phyloP scores from a whole-genome alignment of 1,284 basidiomycete species.

The Ceratobasidium sp. region DNA sequence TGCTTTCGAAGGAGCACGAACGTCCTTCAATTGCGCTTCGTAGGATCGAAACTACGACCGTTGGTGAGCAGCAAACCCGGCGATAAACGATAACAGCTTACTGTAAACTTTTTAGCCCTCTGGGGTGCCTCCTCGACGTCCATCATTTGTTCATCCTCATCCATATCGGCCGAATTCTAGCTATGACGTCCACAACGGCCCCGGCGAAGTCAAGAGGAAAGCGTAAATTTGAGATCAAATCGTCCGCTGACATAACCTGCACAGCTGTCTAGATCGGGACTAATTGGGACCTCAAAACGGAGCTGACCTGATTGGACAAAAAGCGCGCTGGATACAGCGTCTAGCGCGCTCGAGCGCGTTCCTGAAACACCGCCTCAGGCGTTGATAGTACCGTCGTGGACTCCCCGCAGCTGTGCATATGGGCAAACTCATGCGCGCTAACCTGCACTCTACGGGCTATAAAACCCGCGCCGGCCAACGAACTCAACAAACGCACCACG shows the following conservation, averaged over 20 bases:
- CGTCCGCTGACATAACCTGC: no score
- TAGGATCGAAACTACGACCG: constrained; percentile 69
- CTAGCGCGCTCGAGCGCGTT: background rate
- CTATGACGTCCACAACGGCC: background rate
- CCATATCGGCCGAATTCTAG: background rate
- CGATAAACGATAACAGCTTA: background rate
- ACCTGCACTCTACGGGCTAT: background rate
- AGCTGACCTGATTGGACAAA: background rate
- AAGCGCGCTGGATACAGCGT: background rate
- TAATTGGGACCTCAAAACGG: background rate
- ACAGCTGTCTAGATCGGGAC: background rate
- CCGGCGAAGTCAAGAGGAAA: constrained; percentile 16
- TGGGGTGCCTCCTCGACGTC: constrained; percentile 33
- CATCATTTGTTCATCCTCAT: constrained; percentile 27
- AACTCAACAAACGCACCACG: background rate
- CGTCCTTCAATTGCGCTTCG: constrained; percentile 72
- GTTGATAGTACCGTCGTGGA: background rate
- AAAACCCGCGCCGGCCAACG: background rate
- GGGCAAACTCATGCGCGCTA: background rate
- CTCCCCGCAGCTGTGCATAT: background rate
- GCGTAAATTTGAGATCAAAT: constrained; percentile 43
- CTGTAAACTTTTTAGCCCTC: constrained; percentile 41
- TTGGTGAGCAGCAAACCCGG: background rate
- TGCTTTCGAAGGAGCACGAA: constrained; percentile 78
- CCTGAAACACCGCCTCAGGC: background rate